These are phyloP conservation scores for Capronia americana DNA, from an alignment of 2,329 filamentous ascomycete genomes.

Conservation along the genomic window DNA sequence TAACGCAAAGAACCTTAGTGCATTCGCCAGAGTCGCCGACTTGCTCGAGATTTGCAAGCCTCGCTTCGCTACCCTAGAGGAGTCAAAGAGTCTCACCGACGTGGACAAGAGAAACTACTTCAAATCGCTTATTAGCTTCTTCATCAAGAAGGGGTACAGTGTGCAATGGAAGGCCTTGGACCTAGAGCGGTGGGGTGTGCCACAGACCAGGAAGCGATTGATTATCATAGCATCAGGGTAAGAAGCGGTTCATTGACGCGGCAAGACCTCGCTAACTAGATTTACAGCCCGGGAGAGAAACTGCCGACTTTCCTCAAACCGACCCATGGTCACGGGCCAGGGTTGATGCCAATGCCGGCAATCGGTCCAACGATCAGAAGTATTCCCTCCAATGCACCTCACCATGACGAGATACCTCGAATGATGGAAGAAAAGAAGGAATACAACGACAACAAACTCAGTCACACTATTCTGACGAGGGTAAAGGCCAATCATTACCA, in stretches of 20 bases:
- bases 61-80: slow-evolving; percentile 76
- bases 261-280: slow-evolving; percentile 56
- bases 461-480: slow-evolving; percentile 65
- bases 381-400: slow-evolving; percentile 44
- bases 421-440: background rate
- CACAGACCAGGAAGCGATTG: slow-evolving; percentile 56
- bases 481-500: slow-evolving; percentile 68
- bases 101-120: slow-evolving; percentile 63
- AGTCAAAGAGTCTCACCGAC: slow-evolving; percentile 72
- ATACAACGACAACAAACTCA: slow-evolving; percentile 51
- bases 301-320: slow-evolving; percentile 70
- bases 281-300: slow-evolving; percentile 68
- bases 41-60: slow-evolving; percentile 67
- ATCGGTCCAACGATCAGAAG: slow-evolving; percentile 51
- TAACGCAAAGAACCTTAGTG: slow-evolving; percentile 71
- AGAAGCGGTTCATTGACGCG: slow-evolving; percentile 35
- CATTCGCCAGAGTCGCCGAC: slow-evolving; percentile 55
- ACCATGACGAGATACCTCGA: background rate
- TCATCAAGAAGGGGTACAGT: slow-evolving; percentile 71
- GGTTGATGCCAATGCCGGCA: slow-evolving; percentile 47
- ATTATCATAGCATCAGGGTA: slow-evolving; percentile 62
- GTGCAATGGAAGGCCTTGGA: slow-evolving; percentile 70
- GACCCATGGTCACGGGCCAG: slow-evolving; percentile 58
- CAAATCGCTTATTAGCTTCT: slow-evolving; percentile 65
- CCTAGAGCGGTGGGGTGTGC: slow-evolving; percentile 57